Percentiles rank a stretch among this genome's conserved stretches.
phyloP scores from a whole-genome alignment of 768 basidiomycete species.

The Clathrus columnatus region DNA sequence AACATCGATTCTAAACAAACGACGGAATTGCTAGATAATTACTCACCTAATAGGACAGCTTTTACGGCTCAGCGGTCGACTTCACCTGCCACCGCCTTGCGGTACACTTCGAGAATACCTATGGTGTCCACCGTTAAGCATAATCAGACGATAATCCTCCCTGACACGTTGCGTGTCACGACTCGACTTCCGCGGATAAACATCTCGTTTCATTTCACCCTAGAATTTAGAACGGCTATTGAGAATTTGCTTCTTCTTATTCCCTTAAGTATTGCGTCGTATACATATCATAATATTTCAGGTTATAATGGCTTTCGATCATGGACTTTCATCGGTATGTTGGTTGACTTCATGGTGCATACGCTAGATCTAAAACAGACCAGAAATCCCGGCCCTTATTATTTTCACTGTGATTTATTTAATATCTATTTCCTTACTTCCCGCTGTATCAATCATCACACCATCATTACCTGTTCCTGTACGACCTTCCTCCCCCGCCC shows the following conservation, averaged over 20 bases:
- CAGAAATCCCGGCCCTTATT: slow-evolving; percentile 54
- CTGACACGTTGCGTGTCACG: slow-evolving; percentile 36
- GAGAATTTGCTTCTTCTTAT: slow-evolving; percentile 60
- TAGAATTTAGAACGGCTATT: slow-evolving; percentile 52
- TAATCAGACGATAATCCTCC: slow-evolving; percentile 31
- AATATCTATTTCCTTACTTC: slow-evolving; percentile 40
- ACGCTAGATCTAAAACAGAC: slow-evolving; percentile 5
- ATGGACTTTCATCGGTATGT: slow-evolving; percentile 47
- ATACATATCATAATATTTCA: slow-evolving; percentile 32
- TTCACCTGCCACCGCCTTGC: background rate
- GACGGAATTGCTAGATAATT: background rate
- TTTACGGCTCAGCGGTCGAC: slow-evolving; percentile 4
- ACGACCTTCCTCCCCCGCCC: slow-evolving; percentile 23
- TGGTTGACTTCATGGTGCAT: background rate
- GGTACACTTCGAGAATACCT: background rate
- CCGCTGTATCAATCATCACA: slow-evolving; percentile 16
- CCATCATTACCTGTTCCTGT: slow-evolving; percentile 8
- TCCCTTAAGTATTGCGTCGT: slow-evolving; percentile 49
- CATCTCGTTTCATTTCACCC: slow-evolving; percentile 38
- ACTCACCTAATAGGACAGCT: background rate
- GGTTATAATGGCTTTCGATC: slow-evolving; percentile 18
- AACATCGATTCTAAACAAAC: background rate
- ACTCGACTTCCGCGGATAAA: slow-evolving; percentile 36
- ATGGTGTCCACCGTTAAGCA: background rate
- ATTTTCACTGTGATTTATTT: slow-evolving; percentile 50